Conservation (phyloP, 1,284 basidiomycete genomes). For the Neolentinus lepideus region DNA sequence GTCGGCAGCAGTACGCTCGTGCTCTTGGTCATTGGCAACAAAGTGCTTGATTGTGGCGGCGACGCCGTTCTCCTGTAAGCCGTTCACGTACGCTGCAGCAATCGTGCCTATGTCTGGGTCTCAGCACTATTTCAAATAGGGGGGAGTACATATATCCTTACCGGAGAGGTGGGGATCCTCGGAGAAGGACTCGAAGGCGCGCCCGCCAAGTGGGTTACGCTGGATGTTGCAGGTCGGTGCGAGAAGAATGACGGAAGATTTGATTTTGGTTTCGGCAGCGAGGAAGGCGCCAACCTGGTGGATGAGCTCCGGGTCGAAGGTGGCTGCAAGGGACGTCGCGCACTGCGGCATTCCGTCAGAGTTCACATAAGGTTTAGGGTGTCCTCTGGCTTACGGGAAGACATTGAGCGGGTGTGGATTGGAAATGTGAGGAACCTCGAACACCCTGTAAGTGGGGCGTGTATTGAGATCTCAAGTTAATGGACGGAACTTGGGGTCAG, state of each 20-base stretch:
- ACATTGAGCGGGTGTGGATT: constrained; percentile 31
- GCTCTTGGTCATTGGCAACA: constrained; percentile 68
- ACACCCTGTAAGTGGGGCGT: constrained; percentile 37
- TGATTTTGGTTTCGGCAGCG: constrained; percentile 64
- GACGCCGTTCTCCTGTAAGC: constrained; percentile 66
- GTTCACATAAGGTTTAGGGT: background rate
- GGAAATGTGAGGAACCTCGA: constrained; percentile 59
- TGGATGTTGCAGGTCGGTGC: constrained; percentile 81
- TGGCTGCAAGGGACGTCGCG: constrained; percentile 68
- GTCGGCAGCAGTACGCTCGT: constrained; percentile 59
- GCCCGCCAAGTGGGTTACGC: constrained; percentile 66
- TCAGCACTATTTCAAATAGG: background rate
- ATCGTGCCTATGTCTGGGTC: constrained; percentile 26
- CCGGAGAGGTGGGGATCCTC: constrained; percentile 77
- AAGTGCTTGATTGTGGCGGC: constrained; percentile 72
- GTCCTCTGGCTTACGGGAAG: constrained; percentile 17
- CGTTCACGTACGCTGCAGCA: constrained; percentile 67
- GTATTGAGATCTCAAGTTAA: background rate
- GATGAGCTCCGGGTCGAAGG: constrained; percentile 65
- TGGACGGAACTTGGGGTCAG: background rate
- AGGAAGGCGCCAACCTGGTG: constrained; percentile 61
- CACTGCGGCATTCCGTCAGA: constrained; percentile 10
- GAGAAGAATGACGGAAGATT: constrained; percentile 62
- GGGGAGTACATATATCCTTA: constrained; percentile 5
- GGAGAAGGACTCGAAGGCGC: constrained; percentile 76